Conservation (phyloP, 768 basidiomycete genomes). For the Suillus discolor region DNA sequence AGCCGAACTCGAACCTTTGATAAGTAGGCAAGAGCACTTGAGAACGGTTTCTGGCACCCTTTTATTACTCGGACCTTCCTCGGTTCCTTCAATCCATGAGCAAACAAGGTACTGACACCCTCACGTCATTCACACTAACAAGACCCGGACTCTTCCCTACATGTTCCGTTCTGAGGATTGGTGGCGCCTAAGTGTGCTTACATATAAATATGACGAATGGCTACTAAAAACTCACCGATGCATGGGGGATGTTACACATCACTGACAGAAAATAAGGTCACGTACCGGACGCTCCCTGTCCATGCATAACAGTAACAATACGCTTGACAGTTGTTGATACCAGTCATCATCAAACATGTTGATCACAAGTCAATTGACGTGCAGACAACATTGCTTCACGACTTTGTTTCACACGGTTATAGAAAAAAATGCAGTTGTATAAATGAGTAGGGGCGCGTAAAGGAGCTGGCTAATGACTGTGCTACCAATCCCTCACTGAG, state of each 20-base stretch:
- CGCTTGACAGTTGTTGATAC: neutral
- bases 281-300: neutral
- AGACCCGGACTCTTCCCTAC: no score
- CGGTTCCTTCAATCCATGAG: no score
- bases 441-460: neutral
- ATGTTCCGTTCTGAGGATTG: no score
- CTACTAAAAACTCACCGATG: no score
- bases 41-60: no score
- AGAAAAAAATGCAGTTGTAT: neutral
- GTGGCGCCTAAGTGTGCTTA: no score
- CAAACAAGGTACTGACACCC: no score
- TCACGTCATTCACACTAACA: no score
- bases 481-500: conserved; percentile 42
- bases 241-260: no score
- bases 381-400: neutral
- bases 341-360: neutral
- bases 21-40: no score
- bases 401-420: neutral
- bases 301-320: neutral
- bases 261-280: neutral
- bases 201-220: no score
- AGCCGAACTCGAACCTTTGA: neutral
- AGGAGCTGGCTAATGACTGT: neutral
- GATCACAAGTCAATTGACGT: neutral
- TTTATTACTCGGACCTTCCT: no score